Evolutionary conservation across 1,284 basidiomycete species (phyloP), one percentile per base, ranked within the genome.

Genomic region (Ganoderma lingzhi): DNA sequence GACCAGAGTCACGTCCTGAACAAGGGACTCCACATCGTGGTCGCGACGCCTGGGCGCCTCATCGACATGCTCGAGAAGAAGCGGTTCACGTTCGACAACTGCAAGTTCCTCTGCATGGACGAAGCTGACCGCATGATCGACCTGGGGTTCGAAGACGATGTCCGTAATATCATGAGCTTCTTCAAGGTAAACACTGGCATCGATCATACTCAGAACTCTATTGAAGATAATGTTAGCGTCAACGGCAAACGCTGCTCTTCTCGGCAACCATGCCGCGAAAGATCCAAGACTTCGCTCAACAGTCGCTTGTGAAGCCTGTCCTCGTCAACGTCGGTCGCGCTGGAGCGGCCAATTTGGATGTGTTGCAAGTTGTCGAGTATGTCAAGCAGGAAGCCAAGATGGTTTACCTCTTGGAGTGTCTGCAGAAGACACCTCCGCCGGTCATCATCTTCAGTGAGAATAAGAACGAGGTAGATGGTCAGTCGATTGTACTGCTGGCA

Each of bases 51-150:
- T 1, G 96, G 96, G 67, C 89, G 96, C 72, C 84, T 98, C 62
- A 99, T 99, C 76, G 98, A 99, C 81, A 99, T 99, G 89, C 84
- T 99, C 70, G 96, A 97, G 81, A 98, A 98, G 86, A 93, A 91
- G 78, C 88, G 92, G 73, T 94, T 99, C 76, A 95, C 92, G 2
- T 93, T 99, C 74, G 93, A 96, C 70, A 93, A 93, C 74, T 97
- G 95, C 89, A 95, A 94, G 82, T 99, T 93, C 80, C 84, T 99
- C 5, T 99, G 97, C 79, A 96, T 99, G 90, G 98, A 99, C 82
- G 98, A 99, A 82, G 98, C 98, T 0, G 98, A 99, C 82, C 86
- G 98, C 64, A 99, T 99, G 98, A 97, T 99, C 73, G 98, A 99
- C 78, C 87, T 99, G 80, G 98, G 97, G 0, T 99, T 99, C 76